Conservation (phyloP, 208 protist species). For the Crithidia expoeki region DNA sequence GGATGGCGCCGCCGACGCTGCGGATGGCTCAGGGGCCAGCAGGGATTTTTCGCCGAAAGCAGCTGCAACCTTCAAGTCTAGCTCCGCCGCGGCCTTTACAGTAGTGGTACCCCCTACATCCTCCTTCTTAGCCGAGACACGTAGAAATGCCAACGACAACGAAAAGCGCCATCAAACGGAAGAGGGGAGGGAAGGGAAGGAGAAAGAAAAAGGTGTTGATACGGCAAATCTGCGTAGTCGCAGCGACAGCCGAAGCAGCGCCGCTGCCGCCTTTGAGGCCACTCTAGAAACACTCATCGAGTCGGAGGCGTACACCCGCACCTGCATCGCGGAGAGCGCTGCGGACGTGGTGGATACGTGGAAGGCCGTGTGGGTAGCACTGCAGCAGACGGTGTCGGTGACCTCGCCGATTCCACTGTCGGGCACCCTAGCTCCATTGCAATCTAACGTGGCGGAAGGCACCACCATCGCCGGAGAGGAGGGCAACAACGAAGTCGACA, state of each 20-base stretch:
- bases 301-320: conserved; percentile 15
- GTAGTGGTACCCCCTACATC: conserved; percentile 2
- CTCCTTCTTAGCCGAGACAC: conserved; percentile 1
- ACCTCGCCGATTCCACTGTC: neutral
- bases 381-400: conserved; percentile 12
- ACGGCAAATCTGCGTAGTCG: neutral
- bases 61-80: too few species aligned
- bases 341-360: conserved; percentile 19
- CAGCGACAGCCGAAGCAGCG: neutral
- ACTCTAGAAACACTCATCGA: conserved; percentile 8
- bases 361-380: conserved; percentile 10
- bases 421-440: neutral
- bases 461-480: neutral
- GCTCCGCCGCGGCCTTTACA: neutral
- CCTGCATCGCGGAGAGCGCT: conserved; percentile 18
- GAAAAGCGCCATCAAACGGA: neutral
- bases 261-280: neutral
- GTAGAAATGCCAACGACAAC: neutral
- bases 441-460: neutral
- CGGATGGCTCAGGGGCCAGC: neutral
- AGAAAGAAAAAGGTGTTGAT: neutral
- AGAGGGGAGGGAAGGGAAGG: neutral
- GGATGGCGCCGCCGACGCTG: neutral
- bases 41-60: neutral
- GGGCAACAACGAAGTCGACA: neutral